Evolutionary conservation across 2,329 filamentous ascomycete genomes (phyloP).

Genomic region (Corinectria fuckeliana): DNA sequence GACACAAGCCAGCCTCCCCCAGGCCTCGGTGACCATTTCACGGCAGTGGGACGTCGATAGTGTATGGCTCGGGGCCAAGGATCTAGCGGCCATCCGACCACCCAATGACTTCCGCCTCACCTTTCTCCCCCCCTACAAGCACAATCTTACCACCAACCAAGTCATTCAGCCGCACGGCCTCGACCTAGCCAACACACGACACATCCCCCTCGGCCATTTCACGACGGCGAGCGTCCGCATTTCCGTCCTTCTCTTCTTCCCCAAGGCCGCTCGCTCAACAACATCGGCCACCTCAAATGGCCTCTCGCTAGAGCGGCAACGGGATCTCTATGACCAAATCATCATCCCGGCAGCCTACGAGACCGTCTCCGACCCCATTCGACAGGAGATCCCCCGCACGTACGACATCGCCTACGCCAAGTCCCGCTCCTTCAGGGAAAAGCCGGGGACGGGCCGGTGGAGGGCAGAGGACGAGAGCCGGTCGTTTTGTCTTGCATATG

Average conservation of each 20-base stretch:
- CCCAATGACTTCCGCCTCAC: not conserved
- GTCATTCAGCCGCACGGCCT: not conserved
- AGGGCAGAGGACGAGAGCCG: no score
- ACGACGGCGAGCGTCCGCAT: not conserved
- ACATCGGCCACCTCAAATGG: not conserved
- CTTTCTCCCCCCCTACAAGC: not conserved
- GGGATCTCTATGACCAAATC: not conserved
- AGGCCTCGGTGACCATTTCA: not conserved
- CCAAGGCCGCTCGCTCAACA: not conserved
- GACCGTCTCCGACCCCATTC: constrained; percentile 1
- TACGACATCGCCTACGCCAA: not conserved
- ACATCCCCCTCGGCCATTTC: not conserved
- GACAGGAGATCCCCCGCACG: not conserved
- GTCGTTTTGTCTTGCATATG: no score
- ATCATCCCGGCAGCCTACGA: not conserved
- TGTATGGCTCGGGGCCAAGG: not conserved
- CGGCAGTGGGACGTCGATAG: constrained; percentile 17
- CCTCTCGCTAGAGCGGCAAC: not conserved
- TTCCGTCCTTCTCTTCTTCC: not conserved
- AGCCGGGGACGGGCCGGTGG: not conserved
- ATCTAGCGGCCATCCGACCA: not conserved
- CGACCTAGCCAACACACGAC: not conserved
- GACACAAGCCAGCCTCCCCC: not conserved
- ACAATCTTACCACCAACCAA: not conserved
- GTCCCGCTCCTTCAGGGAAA: not conserved